Base-by-base conservation (phyloP, 768 basidiomycete genomes). In the Hericium erinaceus region DNA sequence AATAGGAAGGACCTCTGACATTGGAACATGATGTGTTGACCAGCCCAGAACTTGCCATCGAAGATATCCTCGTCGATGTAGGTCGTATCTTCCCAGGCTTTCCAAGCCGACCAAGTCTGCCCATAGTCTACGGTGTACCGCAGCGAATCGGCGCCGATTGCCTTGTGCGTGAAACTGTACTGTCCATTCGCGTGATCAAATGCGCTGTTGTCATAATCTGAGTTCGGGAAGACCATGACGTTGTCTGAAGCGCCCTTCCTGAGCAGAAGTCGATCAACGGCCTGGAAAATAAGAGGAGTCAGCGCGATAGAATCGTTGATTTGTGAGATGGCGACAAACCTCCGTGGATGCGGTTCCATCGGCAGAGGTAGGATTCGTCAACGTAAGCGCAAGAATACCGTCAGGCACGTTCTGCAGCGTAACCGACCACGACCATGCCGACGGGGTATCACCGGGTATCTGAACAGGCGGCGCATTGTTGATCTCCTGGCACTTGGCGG, bases 101-200 rank as follows among this genome's bases (percentile, higher is more conserved):
- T 72, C 94, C 94, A 95, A 18, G 77, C 68, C 5, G 89, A 79
- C 92, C 93, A 95, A 62, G 80, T 88, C 67, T 80, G 77, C 9
- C 90, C 92, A 65, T 87, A 95, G 73, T 95, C 85, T 74, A 83
- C 82, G 12, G 91, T 85, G 70, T 92, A 95, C 48, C 94, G 80
- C 74, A 92, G 85, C 75, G 73, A 82, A 60, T 95, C 92, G 16
- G 94, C 93, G 50, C 94, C 94, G 56, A 80, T 79, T 4, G 94
- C 93, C 48, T 78, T 80, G 72, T 97, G 94, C 0, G 81, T 81
- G 69, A 92, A 91, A 6, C 77, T 80, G 69, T 87, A 94, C 60
- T 84, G 73, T 56, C 81, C 84, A 58, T 81, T 73, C 10, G 81
- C 76, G 54, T 77, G 74, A 16, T 76, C 74, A 67, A 89, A 82